These are phyloP conservation scores for Strobilomyces dryophilus DNA, from an alignment of 768 basidiomycete species.

Conservation along the genomic window DNA sequence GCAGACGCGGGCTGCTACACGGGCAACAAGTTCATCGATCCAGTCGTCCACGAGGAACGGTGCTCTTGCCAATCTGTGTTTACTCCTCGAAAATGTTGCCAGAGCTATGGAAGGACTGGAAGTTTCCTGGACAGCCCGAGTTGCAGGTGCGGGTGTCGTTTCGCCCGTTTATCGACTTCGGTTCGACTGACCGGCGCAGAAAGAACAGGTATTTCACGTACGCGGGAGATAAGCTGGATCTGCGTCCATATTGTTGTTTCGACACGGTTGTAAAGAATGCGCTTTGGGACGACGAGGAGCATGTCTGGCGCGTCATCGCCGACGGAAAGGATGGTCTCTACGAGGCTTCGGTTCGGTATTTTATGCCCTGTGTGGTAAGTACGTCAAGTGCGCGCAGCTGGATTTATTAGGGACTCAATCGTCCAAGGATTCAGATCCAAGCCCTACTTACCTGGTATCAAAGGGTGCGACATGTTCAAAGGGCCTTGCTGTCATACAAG, in stretches of 20 bases:
- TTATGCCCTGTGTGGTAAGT: conserved; percentile 10
- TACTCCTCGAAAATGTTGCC: too few relatives aligned
- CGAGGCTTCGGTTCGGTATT: conserved; percentile 1
- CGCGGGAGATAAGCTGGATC: background rate
- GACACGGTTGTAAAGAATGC: background rate
- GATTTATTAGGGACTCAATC: background rate
- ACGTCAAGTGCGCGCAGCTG: background rate
- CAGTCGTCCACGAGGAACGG: conserved; percentile 74
- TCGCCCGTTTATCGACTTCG: background rate
- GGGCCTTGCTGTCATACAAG: conserved; percentile 7
- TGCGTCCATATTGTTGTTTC: background rate
- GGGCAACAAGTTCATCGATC: conserved; percentile 85
- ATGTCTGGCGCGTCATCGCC: background rate
- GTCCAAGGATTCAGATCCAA: conserved; percentile 4
- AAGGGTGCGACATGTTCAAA: conserved; percentile 9
- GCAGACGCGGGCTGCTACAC: conserved; percentile 82
- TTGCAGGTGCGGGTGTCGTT: background rate
- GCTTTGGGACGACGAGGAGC: background rate
- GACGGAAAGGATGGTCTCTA: conserved; percentile 4
- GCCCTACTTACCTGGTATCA: conserved; percentile 12
- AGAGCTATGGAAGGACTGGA: background rate
- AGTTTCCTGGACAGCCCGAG: background rate
- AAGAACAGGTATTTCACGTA: background rate
- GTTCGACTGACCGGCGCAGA: background rate
- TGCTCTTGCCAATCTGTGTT: conserved; percentile 81